These are phyloP conservation scores for Xylariaceae sp. DNA, from an alignment of 2,329 filamentous ascomycete species.

Conservation along the genomic window DNA sequence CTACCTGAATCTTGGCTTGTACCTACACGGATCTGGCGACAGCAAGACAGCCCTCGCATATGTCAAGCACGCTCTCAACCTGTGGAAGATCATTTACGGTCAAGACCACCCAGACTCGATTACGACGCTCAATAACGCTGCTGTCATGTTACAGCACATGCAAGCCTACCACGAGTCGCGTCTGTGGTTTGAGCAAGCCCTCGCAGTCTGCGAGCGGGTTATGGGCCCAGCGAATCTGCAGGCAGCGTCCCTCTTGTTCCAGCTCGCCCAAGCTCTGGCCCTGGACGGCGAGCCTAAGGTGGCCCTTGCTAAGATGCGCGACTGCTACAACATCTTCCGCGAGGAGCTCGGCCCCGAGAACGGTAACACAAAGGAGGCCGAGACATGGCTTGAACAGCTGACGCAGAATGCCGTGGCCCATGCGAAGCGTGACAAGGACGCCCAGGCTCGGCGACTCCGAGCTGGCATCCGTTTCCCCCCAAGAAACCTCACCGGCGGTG, in stretches of 20 bases:
- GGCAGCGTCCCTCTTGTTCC: conserved; percentile 92
- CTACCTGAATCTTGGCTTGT: conserved; percentile 92
- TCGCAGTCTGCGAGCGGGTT: conserved; percentile 82
- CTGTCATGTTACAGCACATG: conserved; percentile 94
- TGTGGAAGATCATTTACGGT: conserved; percentile 98
- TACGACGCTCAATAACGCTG: conserved; percentile 97
- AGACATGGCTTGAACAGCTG: conserved; percentile 92
- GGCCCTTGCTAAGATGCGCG: conserved; percentile 89
- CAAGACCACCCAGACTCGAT: conserved; percentile 93
- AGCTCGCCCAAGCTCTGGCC: conserved; percentile 90
- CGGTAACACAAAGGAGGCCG: conserved; percentile 96
- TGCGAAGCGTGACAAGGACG: conserved; percentile 87
- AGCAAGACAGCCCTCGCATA: conserved; percentile 84
- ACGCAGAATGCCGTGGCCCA: conserved; percentile 94
- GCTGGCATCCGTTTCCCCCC: conserved; percentile 66
- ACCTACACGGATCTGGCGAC: conserved; percentile 88
- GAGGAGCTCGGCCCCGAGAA: conserved; percentile 81
- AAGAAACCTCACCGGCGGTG: conserved; percentile 56
- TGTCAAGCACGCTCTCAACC: conserved; percentile 84
- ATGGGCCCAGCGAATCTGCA: conserved; percentile 89
- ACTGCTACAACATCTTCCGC: conserved; percentile 95
- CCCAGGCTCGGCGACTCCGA: conserved; percentile 69
- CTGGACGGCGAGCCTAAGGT: conserved; percentile 93
- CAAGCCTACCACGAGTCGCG: conserved; percentile 94
- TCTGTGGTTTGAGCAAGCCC: conserved; percentile 92